A percentile compares a stretch with the other conserved stretches of the same genome.
Evolutionary conservation across 1,139 yeast genomes (phyloP).

Genomic region (Candida labiduridarum): DNA sequence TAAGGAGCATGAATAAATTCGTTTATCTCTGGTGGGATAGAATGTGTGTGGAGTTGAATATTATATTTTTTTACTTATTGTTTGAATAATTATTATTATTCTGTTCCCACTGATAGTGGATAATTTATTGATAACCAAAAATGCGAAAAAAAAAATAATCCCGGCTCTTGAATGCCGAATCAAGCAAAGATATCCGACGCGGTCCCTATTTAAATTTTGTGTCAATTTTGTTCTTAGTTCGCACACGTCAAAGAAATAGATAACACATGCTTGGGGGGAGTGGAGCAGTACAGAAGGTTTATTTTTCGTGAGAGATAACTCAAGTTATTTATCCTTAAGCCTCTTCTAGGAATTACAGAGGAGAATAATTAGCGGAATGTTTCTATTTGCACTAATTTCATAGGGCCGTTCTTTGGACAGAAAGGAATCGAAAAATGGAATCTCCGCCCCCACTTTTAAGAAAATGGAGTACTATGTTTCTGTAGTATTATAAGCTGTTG

Average conservation of each 20-base stretch:
- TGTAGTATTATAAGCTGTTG: no score
- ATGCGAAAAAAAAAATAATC: background rate
- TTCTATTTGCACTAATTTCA: no score
- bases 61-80: background rate
- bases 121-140: background rate
- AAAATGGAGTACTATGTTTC: no score
- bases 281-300: no score
- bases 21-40: background rate
- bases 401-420: no score
- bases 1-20: background rate
- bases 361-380: background rate
- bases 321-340: no score
- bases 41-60: background rate
- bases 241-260: background rate
- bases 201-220: background rate
- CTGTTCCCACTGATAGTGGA: background rate
- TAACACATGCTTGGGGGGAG: no score
- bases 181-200: background rate
- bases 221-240: background rate
- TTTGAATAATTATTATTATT: background rate
- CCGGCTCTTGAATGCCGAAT: background rate
- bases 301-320: no score
- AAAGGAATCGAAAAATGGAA: no score
- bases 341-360: background rate
- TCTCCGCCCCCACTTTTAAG: no score